A percentile compares a stretch with the other conserved stretches of the same genome.
These are phyloP conservation scores for Phaeoacremonium minimum DNA, from an alignment of 2,329 filamentous ascomycete genomes.

Conservation along the genomic window DNA sequence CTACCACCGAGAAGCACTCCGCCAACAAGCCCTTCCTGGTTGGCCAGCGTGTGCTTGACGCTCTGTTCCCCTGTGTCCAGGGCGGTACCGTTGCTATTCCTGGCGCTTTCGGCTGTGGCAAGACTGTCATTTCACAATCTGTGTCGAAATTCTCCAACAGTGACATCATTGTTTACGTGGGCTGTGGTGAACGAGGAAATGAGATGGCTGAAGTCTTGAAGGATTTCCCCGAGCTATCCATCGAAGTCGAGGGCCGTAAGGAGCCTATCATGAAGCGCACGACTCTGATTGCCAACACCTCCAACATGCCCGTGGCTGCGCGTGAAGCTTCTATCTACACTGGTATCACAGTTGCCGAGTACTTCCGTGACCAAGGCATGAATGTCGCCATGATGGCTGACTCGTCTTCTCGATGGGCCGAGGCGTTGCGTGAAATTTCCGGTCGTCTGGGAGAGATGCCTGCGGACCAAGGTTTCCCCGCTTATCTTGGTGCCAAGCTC, in stretches of 20 bases:
- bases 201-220: conserved; percentile 99
- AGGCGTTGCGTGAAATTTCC: conserved; percentile 96
- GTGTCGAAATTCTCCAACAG: conserved; percentile 99
- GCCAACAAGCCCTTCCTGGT: conserved; percentile 91
- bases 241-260: conserved; percentile 88
- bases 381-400: conserved; percentile 99
- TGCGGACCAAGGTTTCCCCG: conserved; percentile 98
- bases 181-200: conserved; percentile 83
- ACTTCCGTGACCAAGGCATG: conserved; percentile 96
- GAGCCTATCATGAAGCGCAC: conserved; percentile 99
- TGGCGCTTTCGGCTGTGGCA: conserved; percentile 96
- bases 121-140: conserved; percentile 98
- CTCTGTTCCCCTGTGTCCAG: conserved; percentile 93
- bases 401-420: conserved; percentile 95
- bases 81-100: conserved; percentile 98
- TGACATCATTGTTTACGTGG: conserved; percentile 97
- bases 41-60: conserved; percentile 92
- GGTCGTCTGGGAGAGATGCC: conserved; percentile 99
- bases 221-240: conserved; percentile 98
- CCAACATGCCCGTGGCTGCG: conserved; percentile 98
- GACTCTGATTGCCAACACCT: conserved; percentile 96
- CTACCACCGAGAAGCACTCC: conserved; percentile 85
- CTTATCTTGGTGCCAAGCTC: conserved; percentile 93
- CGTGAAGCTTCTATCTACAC: conserved; percentile 99
- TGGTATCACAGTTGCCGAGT: conserved; percentile 89